Percentiles rank a stretch among this genome's conserved stretches.
phyloP scores from a whole-genome alignment of 2,329 filamentous ascomycete species.

The Huntiella decipiens region DNA sequence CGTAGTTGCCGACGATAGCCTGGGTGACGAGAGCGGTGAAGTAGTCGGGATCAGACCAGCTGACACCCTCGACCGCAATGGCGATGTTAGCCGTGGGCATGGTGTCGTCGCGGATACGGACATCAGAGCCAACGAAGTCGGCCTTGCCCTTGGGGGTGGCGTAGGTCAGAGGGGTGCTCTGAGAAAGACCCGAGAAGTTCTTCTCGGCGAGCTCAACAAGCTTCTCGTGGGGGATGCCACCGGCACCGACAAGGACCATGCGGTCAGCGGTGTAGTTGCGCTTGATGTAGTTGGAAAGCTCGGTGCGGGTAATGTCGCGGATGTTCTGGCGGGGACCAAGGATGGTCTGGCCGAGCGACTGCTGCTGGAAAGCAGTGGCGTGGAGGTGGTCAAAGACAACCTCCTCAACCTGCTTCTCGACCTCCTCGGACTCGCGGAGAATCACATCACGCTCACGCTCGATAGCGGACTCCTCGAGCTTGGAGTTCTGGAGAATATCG shows the following conservation, averaged over 20 bases:
- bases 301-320: slow-evolving; percentile 77
- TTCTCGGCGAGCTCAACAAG: slow-evolving; percentile 93
- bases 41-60: slow-evolving; percentile 98
- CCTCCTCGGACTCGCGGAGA: slow-evolving; percentile 95
- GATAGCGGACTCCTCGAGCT: slow-evolving; percentile 80
- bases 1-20: slow-evolving; percentile 98
- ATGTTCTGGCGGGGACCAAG: slow-evolving; percentile 97
- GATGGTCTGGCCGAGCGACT: slow-evolving; percentile 93
- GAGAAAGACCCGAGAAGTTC: slow-evolving; percentile 69
- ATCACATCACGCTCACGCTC: slow-evolving; percentile 98
- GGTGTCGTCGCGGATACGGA: slow-evolving; percentile 88
- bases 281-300: slow-evolving; percentile 93
- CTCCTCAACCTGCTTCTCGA: slow-evolving; percentile 99
- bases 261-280: slow-evolving; percentile 98
- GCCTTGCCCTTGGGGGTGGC: slow-evolving; percentile 69
- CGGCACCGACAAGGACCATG: slow-evolving; percentile 94
- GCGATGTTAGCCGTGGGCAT: slow-evolving; percentile 94
- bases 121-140: slow-evolving; percentile 90
- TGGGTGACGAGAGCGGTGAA: slow-evolving; percentile 95
- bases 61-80: slow-evolving; percentile 96
- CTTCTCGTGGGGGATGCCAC: slow-evolving; percentile 82
- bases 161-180: slow-evolving; percentile 55
- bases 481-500: slow-evolving; percentile 98
- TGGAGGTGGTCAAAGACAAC: slow-evolving; percentile 98
- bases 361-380: slow-evolving; percentile 90